Conservation (phyloP, 768 basidiomycete genomes). For the Lentinula raphanica region DNA sequence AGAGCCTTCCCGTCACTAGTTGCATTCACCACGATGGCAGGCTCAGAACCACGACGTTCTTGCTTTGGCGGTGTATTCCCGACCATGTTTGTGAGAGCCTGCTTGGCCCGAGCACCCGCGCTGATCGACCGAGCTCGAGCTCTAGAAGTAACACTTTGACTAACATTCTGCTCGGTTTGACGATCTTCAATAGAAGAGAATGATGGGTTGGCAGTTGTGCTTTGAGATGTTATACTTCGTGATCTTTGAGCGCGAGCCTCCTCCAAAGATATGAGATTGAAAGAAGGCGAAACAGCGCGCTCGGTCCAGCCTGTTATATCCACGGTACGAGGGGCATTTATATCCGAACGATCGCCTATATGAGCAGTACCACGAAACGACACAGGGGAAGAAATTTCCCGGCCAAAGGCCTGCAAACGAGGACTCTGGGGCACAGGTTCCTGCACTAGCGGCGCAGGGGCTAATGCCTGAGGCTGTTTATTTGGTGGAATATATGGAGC, state of each 20-base stretch:
- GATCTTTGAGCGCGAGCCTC: constrained; percentile 72
- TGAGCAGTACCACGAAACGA: constrained; percentile 29
- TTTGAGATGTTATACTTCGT: constrained; percentile 42
- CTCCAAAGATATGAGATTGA: constrained; percentile 70
- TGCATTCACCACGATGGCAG: constrained; percentile 14
- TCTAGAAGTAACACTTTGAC: constrained; percentile 17
- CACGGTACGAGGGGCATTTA: constrained; percentile 19
- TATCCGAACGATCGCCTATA: constrained; percentile 3
- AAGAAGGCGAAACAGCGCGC: constrained; percentile 39
- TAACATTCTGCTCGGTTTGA: constrained; percentile 16
- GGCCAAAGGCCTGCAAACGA: constrained; percentile 2
- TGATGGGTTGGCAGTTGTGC: constrained; percentile 19
- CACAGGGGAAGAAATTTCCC: constrained; percentile 53
- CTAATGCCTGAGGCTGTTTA: constrained; percentile 11
- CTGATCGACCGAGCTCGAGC: constrained; percentile 59
- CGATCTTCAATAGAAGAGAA: constrained; percentile 31
- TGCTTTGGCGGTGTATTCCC: constrained; percentile 28
- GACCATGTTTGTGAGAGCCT: constrained; percentile 38
- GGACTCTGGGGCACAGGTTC: constrained; percentile 34
- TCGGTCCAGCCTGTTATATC: constrained; percentile 50
- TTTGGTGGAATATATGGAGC: constrained; percentile 10
- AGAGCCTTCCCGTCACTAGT: constrained; percentile 34
- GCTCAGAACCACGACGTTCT: constrained; percentile 42
- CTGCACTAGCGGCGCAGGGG: constrained; percentile 22
- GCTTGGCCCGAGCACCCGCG: constrained; percentile 49